These are phyloP conservation scores for Babesia bigemina DNA, from an alignment of 169 alveolate genomes.

Conservation along the genomic window DNA sequence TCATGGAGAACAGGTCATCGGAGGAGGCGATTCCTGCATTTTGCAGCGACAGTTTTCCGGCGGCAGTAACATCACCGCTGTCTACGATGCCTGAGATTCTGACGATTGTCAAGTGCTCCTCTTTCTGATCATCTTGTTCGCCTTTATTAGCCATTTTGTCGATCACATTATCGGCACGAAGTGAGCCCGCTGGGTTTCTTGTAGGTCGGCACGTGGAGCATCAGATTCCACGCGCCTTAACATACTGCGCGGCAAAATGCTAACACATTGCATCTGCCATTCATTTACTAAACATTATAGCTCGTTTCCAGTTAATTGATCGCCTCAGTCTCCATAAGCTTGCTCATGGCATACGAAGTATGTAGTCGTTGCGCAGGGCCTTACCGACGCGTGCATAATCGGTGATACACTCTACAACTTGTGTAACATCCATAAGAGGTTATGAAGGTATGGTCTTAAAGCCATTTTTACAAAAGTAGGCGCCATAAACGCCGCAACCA, in stretches of 20 bases:
- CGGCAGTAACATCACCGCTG: conserved; percentile 69
- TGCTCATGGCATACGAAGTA: too few species aligned
- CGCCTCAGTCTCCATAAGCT: too few species aligned
- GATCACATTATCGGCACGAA: background rate
- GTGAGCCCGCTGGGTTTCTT: background rate
- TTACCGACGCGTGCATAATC: too few species aligned
- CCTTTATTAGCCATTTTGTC: conserved; percentile 11
- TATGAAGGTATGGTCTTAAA: too few species aligned
- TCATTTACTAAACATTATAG: too few species aligned
- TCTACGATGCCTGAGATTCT: conserved; percentile 69
- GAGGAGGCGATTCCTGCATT: conserved; percentile 64
- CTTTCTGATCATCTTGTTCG: conserved; percentile 4
- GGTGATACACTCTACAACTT: too few species aligned
- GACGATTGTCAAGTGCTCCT: conserved; percentile 60
- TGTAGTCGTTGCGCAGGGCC: too few species aligned
- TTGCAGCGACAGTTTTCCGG: conserved; percentile 64
- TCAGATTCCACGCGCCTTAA: background rate
- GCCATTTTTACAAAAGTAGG: too few species aligned
- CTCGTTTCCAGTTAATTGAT: too few species aligned
- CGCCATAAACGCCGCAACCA: too few species aligned
- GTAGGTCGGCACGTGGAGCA: too few species aligned
- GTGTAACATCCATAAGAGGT: too few species aligned
- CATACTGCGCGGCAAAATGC: background rate
- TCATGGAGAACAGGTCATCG: conserved; percentile 76
- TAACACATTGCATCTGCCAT: background rate